Conservation (phyloP, 2,329 filamentous ascomycete genomes). For the Cladophialophora chaetospira region DNA sequence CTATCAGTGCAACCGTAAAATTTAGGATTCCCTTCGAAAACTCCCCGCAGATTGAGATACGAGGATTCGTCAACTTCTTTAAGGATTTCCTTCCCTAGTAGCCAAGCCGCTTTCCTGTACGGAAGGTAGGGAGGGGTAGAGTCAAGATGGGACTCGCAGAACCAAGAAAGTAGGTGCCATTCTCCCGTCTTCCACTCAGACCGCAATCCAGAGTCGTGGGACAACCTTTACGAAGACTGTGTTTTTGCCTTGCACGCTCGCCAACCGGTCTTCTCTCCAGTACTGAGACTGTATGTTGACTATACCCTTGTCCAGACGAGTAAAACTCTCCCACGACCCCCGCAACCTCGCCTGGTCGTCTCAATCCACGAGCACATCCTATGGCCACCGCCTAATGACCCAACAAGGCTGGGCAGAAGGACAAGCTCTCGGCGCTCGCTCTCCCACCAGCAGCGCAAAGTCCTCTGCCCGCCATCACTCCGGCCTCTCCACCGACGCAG, state of each 20-base stretch:
- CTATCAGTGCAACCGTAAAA: too few species aligned
- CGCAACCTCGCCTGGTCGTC: conserved; percentile 95
- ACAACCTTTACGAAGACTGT: too few species aligned
- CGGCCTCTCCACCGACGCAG: conserved; percentile 18
- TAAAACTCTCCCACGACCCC: conserved; percentile 83
- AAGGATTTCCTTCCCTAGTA: too few species aligned
- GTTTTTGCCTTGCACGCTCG: too few species aligned
- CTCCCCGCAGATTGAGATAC: too few species aligned
- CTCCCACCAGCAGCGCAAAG: conserved; percentile 58
- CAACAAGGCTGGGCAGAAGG: conserved; percentile 91
- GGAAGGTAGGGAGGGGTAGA: neutral
- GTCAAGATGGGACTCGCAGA: conserved; percentile 29
- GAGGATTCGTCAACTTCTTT: too few species aligned
- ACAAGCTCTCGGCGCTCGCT: conserved; percentile 73
- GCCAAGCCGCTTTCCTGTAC: too few species aligned
- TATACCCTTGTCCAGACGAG: conserved; percentile 45
- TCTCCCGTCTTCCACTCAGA: neutral
- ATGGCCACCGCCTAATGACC: conserved; percentile 86
- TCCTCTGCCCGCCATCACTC: conserved; percentile 48
- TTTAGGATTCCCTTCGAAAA: too few species aligned
- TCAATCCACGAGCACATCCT: conserved; percentile 72
- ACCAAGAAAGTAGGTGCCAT: conserved; percentile 23
- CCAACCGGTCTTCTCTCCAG: too few species aligned
- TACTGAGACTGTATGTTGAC: too few species aligned
- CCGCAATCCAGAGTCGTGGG: too few species aligned